phyloP scores from a whole-genome alignment of 345 rosid species.

The Syzygium aromaticum region DNA sequence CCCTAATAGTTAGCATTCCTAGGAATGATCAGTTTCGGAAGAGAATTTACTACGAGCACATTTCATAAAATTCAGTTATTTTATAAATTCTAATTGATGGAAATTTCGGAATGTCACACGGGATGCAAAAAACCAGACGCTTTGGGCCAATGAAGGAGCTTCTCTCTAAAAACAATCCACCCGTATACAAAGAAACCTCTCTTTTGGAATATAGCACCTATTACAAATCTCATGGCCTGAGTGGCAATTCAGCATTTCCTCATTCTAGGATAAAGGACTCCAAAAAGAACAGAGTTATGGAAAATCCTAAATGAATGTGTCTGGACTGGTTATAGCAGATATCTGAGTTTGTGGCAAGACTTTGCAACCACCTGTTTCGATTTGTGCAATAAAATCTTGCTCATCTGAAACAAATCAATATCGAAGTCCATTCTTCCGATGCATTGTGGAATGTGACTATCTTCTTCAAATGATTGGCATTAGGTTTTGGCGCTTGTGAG shows the following conservation, averaged over 20 bases:
- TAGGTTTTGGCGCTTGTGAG: background rate
- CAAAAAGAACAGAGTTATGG: background rate
- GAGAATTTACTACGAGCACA: no score
- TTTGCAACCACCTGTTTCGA: background rate
- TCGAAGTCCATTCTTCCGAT: background rate
- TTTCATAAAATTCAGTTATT: no score
- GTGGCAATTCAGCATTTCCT: conserved; percentile 24
- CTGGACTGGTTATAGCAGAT: background rate
- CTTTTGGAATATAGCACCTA: conserved; percentile 20
- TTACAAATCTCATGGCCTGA: conserved; percentile 34
- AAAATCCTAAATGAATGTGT: background rate
- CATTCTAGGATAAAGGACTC: conserved; percentile 9
- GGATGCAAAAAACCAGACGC: background rate
- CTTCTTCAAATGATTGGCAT: background rate
- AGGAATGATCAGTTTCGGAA: no score
- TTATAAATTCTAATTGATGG: no score
- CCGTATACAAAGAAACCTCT: conserved; percentile 24
- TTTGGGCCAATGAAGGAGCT: conserved; percentile 22
- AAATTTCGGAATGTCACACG: no score
- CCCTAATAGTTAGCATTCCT: no score
- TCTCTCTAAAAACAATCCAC: conserved; percentile 15
- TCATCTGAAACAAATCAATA: background rate
- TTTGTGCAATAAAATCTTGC: background rate
- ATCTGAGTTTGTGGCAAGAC: background rate
- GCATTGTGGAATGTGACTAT: background rate